These are phyloP conservation scores for Agapanthus africanus DNA, from an alignment of 106 monocot species.

Conservation along the genomic window DNA sequence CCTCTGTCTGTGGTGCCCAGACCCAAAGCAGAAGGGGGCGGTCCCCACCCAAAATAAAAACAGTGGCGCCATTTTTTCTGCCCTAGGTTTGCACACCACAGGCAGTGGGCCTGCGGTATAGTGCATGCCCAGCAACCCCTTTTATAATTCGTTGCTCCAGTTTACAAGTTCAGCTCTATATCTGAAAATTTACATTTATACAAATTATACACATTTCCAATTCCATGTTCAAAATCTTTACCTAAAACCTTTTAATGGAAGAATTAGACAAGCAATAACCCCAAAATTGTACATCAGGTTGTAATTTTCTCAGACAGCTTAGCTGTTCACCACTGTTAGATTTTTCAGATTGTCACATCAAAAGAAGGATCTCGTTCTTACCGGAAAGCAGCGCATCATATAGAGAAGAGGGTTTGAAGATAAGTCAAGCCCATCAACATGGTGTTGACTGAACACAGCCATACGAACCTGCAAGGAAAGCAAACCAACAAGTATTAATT, in stretches of 20 bases:
- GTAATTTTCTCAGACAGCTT: background rate
- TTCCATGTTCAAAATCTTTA: background rate
- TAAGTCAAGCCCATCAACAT: conserved; percentile 96
- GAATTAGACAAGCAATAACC: background rate
- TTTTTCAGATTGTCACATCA: background rate
- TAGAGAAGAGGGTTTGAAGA: conserved; percentile 95
- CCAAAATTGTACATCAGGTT: background rate
- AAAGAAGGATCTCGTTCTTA: conserved; percentile 36
- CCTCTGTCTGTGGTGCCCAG: too few species aligned
- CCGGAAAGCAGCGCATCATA: conserved; percentile 97
- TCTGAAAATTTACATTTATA: too few species aligned
- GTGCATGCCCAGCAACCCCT: too few species aligned
- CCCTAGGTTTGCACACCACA: too few species aligned
- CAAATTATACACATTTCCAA: too few species aligned
- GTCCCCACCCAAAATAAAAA: too few species aligned
- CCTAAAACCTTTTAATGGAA: background rate
- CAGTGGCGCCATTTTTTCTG: too few species aligned
- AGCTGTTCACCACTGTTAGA: background rate
- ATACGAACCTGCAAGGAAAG: conserved; percentile 69
- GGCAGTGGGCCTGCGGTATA: too few species aligned
- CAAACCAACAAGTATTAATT: conserved; percentile 2
- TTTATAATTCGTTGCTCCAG: too few species aligned
- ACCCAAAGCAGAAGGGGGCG: too few species aligned
- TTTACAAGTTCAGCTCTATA: too few species aligned
- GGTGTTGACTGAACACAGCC: conserved; percentile 99